Evolutionary conservation across 2,329 filamentous ascomycete species (phyloP).

Genomic region (Xylariaceae sp.): DNA sequence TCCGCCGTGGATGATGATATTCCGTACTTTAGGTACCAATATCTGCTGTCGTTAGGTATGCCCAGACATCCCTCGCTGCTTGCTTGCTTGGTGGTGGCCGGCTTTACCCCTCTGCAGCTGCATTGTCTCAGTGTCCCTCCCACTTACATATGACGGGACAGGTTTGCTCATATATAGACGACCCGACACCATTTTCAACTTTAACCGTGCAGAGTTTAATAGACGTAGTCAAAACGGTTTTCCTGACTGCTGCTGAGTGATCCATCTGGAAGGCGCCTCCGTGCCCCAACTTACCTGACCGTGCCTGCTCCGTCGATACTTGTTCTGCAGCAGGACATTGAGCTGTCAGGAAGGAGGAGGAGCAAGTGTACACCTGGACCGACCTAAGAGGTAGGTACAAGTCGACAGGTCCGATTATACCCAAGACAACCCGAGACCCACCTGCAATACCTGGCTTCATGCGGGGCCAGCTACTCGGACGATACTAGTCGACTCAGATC

Average conservation of each 20-base stretch:
- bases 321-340: background rate
- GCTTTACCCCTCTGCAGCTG: background rate
- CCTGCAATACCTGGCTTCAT: background rate
- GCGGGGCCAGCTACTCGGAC: background rate
- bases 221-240: background rate
- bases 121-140: background rate
- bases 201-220: background rate
- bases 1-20: too few species aligned
- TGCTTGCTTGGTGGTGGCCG: background rate
- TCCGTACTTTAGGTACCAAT: too few species aligned
- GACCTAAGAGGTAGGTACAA: too few species aligned
- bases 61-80: too few species aligned
- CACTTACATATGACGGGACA: too few species aligned
- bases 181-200: background rate
- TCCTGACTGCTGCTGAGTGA: background rate
- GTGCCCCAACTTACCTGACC: too few species aligned
- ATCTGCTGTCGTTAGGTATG: too few species aligned
- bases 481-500: background rate
- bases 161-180: too few species aligned
- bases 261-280: background rate
- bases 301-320: background rate
- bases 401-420: background rate
- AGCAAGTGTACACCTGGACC: too few species aligned
- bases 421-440: background rate
- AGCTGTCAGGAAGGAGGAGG: background rate